Conservation (phyloP, 805 yeast species). For the Candida quercuum region DNA sequence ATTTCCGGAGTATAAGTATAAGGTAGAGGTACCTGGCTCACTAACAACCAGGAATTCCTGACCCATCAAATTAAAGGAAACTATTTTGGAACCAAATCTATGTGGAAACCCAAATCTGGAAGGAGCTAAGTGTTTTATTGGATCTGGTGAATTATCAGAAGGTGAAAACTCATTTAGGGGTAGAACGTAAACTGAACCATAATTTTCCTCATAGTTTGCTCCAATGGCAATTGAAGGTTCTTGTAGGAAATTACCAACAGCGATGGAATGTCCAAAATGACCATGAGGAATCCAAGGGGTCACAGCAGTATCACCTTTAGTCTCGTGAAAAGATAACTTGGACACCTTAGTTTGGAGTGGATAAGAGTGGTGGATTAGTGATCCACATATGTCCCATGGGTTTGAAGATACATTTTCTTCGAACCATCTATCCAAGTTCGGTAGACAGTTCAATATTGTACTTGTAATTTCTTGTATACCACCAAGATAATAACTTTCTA, state of each 20-base stretch:
- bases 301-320: conserved; percentile 9
- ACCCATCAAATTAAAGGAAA: conserved; percentile 23
- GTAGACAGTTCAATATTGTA: conserved; percentile 34
- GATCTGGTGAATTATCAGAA: no score
- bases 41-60: conserved; percentile 37
- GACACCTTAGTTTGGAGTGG: background rate
- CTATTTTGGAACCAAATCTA: conserved; percentile 39
- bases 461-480: conserved; percentile 44
- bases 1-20: conserved; percentile 32
- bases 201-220: conserved; percentile 39
- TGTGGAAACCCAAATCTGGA: conserved; percentile 22
- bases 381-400: conserved; percentile 33
- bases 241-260: conserved; percentile 35
- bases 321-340: background rate
- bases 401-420: conserved; percentile 17
- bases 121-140: no score
- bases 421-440: conserved; percentile 38
- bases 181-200: conserved; percentile 41
- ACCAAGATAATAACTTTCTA: conserved; percentile 47
- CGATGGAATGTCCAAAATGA: conserved; percentile 42
- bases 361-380: conserved; percentile 8
- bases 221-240: conserved; percentile 43
- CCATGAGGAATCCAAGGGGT: conserved; percentile 24
- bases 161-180: conserved; percentile 26
- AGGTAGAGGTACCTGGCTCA: conserved; percentile 45